Conservation (phyloP, 2,329 filamentous ascomycete genomes). For the Nothophoma quercina region DNA sequence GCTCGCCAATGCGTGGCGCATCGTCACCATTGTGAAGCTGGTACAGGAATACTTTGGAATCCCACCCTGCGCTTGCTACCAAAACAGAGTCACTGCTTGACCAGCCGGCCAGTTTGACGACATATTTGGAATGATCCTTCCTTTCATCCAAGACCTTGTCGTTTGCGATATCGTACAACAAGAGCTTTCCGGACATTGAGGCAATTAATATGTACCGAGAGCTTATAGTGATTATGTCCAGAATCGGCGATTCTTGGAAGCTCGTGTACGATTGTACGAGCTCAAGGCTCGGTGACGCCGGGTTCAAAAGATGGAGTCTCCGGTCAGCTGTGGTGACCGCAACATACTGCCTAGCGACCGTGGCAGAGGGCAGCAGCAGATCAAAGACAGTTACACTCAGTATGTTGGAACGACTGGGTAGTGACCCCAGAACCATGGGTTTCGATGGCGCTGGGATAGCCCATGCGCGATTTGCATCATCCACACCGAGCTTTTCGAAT, state of each 20-base stretch:
- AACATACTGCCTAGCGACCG: constrained; percentile 32
- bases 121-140: constrained; percentile 66
- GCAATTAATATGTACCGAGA: constrained; percentile 59
- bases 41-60: constrained; percentile 64
- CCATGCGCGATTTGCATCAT: constrained; percentile 57
- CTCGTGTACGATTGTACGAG: constrained; percentile 48
- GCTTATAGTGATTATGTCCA: constrained; percentile 58
- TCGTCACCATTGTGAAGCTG: constrained; percentile 36
- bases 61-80: constrained; percentile 68
- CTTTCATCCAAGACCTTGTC: constrained; percentile 56
- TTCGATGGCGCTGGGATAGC: constrained; percentile 54
- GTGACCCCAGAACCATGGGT: constrained; percentile 51
- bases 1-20: constrained; percentile 46
- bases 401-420: constrained; percentile 62
- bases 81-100: constrained; percentile 41
- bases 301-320: constrained; percentile 57
- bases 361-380: constrained; percentile 34
- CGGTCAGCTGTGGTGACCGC: constrained; percentile 49
- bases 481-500: constrained; percentile 63
- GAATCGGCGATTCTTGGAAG: constrained; percentile 61
- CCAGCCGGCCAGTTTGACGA: constrained; percentile 59
- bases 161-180: constrained; percentile 54
- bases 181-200: constrained; percentile 66
- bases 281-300: constrained; percentile 38
- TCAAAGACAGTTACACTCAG: constrained; percentile 57